These are phyloP conservation scores for Colletotrichum noveboracense DNA, from an alignment of 2,329 filamentous ascomycete species.

Conservation along the genomic window DNA sequence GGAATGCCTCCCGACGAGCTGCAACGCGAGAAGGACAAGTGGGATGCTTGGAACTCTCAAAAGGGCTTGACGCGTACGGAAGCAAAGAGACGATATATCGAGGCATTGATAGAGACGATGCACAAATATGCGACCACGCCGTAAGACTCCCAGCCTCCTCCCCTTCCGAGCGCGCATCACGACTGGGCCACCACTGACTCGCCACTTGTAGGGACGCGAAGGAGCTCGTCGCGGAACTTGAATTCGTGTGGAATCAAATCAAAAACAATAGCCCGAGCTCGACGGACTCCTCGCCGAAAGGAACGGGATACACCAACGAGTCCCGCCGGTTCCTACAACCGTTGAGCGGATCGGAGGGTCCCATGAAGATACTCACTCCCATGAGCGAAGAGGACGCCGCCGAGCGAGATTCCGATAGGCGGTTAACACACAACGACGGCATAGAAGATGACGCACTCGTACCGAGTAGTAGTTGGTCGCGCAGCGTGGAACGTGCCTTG, in stretches of 20 bases:
- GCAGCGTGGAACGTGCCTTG: conserved; percentile 82
- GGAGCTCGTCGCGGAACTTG: conserved; percentile 91
- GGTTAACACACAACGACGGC: conserved; percentile 48
- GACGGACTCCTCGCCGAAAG: conserved; percentile 60
- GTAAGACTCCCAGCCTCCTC: conserved; percentile 45
- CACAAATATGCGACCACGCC: conserved; percentile 90
- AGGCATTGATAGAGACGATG: conserved; percentile 95
- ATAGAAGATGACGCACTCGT: conserved; percentile 49
- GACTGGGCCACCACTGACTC: neutral
- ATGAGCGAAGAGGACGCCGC: conserved; percentile 84
- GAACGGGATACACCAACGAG: conserved; percentile 36
- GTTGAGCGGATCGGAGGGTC: conserved; percentile 54
- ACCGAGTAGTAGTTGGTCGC: conserved; percentile 71
- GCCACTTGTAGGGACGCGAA: conserved; percentile 67
- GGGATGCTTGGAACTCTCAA: conserved; percentile 95
- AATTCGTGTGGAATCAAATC: conserved; percentile 99
- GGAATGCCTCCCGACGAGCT: conserved; percentile 58
- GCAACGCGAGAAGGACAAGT: conserved; percentile 70
- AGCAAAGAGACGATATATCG: conserved; percentile 92
- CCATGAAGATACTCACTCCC: conserved; percentile 78
- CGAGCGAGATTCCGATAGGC: conserved; percentile 56
- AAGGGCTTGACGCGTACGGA: conserved; percentile 84
- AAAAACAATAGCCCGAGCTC: conserved; percentile 80
- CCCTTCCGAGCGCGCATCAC: neutral
- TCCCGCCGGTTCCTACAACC: conserved; percentile 53